Percentiles rank a stretch among this genome's conserved stretches.
These are phyloP conservation scores for Suhomyces kilbournensis DNA, from an alignment of 805 yeast genomes.

Conservation along the genomic window DNA sequence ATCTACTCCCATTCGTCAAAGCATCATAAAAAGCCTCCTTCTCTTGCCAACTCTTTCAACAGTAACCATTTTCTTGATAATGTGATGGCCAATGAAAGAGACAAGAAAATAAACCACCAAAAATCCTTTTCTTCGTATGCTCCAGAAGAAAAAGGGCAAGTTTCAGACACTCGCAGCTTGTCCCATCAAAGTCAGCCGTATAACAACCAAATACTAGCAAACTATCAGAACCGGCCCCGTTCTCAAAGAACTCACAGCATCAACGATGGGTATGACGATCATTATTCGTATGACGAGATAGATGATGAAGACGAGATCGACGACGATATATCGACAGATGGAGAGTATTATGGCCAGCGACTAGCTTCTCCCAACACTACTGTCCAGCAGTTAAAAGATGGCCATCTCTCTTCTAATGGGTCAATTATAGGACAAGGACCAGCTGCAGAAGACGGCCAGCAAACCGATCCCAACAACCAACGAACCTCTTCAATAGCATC, in stretches of 20 bases:
- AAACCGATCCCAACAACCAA: neutral
- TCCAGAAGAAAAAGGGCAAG: slow-evolving; percentile 8
- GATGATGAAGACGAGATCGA: slow-evolving; percentile 21
- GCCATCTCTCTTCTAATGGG: neutral
- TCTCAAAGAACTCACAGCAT: slow-evolving; percentile 15
- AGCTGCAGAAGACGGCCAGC: neutral
- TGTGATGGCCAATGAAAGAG: slow-evolving; percentile 9
- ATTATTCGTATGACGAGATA: slow-evolving; percentile 23
- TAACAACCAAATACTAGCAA: neutral
- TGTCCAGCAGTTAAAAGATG: neutral
- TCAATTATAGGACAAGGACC: neutral
- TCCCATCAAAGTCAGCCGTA: neutral
- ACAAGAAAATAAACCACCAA: slow-evolving; percentile 10
- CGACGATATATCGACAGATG: slow-evolving; percentile 31
- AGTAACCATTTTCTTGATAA: slow-evolving; percentile 24
- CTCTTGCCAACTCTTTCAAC: slow-evolving; percentile 20
- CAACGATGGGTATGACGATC: slow-evolving; percentile 24
- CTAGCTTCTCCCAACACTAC: slow-evolving; percentile 1
- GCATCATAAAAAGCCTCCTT: slow-evolving; percentile 17
- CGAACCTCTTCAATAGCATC: slow-evolving; percentile 1
- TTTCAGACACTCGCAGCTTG: neutral
- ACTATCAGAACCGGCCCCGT: slow-evolving; percentile 1
- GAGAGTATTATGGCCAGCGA: slow-evolving; percentile 17
- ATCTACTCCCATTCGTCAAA: slow-evolving; percentile 23
- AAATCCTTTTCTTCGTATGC: slow-evolving; percentile 12